Conservation (phyloP, 2,329 filamentous ascomycete species). For the Harringtonia lauricola region DNA sequence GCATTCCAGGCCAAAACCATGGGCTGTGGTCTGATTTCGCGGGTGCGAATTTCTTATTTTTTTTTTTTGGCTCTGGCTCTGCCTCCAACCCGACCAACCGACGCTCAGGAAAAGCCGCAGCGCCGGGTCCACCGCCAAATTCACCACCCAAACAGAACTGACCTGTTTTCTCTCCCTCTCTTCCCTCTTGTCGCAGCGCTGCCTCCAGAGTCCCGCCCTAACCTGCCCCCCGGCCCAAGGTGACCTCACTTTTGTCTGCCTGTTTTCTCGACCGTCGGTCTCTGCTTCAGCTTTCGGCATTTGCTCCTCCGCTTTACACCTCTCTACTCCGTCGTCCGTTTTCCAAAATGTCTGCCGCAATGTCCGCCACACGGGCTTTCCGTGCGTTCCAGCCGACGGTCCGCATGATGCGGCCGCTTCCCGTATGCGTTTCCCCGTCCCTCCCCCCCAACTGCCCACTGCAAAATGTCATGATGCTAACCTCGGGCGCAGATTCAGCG, state of each 20-base stretch:
- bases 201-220: constrained; percentile 8
- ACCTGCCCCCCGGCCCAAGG: constrained; percentile 8
- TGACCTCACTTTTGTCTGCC: constrained; percentile 12
- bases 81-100: constrained; percentile 10
- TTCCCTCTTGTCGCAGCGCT: not conserved
- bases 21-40: constrained; percentile 4
- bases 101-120: constrained; percentile 6
- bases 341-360: constrained; percentile 17
- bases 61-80: not conserved
- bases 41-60: constrained; percentile 2
- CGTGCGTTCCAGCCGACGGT: constrained; percentile 56
- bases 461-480: constrained; percentile 9
- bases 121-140: not conserved
- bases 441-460: too few relatives aligned
- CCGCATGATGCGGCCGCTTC: constrained; percentile 59
- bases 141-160: not conserved
- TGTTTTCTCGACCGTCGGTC: not conserved
- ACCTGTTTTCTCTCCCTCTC: not conserved
- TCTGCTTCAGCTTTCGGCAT: not conserved
- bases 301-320: not conserved
- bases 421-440: constrained; percentile 42
- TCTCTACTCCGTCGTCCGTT: not conserved
- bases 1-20: not conserved
- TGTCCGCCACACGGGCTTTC: constrained; percentile 56
- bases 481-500: constrained; percentile 46